Conservation (phyloP, 148 eudicot species). For the Heliosperma pusillum region DNA sequence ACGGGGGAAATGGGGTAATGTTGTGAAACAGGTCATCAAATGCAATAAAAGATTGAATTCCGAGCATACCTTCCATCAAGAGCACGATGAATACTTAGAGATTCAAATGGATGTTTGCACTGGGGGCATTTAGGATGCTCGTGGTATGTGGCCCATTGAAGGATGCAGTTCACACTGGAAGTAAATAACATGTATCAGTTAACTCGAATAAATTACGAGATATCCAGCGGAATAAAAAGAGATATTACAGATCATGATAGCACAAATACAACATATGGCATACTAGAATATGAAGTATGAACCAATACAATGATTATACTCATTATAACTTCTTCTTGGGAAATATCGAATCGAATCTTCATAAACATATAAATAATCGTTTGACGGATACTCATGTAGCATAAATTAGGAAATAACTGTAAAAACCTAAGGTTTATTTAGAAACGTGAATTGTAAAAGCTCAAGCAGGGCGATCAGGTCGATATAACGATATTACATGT, state of each 20-base stretch:
- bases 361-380: neutral
- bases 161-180: slow-evolving; percentile 79
- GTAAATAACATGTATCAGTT: slow-evolving; percentile 3
- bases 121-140: slow-evolving; percentile 86
- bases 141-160: slow-evolving; percentile 83
- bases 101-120: slow-evolving; percentile 84
- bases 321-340: neutral
- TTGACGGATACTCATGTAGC: neutral
- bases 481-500: neutral
- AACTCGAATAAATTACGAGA: neutral
- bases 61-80: slow-evolving; percentile 78
- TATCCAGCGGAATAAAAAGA: neutral
- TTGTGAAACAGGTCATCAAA: neutral
- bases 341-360: neutral
- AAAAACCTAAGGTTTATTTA: neutral
- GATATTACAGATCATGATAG: neutral
- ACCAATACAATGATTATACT: neutral
- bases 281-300: neutral
- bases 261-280: neutral
- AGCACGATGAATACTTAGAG: slow-evolving; percentile 63
- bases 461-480: too few species aligned
- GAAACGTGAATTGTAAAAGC: neutral
- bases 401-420: neutral
- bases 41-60: neutral
- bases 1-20: too few species aligned